Evolutionary conservation across 345 rosid species (phyloP), one percentile per base, ranked within the genome.

Genomic region (Trapa incisa): DNA sequence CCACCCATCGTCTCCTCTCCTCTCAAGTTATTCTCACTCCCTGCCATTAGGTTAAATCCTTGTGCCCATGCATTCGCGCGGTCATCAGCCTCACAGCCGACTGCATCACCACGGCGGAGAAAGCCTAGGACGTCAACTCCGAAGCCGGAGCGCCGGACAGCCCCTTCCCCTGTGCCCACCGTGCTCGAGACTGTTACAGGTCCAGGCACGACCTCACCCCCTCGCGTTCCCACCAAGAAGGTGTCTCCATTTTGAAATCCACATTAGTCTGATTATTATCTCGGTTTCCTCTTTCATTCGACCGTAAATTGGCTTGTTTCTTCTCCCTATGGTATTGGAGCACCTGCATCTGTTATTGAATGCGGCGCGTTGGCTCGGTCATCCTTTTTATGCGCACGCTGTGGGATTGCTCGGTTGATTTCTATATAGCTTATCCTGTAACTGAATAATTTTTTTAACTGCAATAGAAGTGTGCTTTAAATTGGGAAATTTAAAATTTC

Each of bases 141-240:
- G 58, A 70, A 53, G 60, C 67, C 4, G 76, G 69, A 73, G 70
- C 71, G 71, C 47, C 47, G 37, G 39, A 57, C 67, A 66, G 67
- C 61, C 68, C 73, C 61, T 76, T 61, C 77, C 2, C 36, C 75
- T 64, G 75, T 64, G 33, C 71, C 75, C 53, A 53, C 54, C 3
- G 35, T 76, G 35, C 29, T 77, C 11, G 56, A 57, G 5, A 50
- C 70, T 22, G 41, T 57, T 16, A 73, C 67, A 0, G 64, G 65
- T 16, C 38, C 64, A 37, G 47, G 32, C 67, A 45, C 65, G 56
- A 16, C 58, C 70, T 6, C 58, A 37, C 56, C 37, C 63, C 56
- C 66, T 45, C 22, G 75, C 52, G 63, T 74, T 35, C 75, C 77
- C 68, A 62, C 81, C 65, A 91, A 89, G 70, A 89, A 85, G 92